A percentile compares a stretch with the other conserved stretches of the same genome.
These are phyloP conservation scores for Closterium sp. DNA, from an alignment of 139 green algal species.

Conservation along the genomic window DNA sequence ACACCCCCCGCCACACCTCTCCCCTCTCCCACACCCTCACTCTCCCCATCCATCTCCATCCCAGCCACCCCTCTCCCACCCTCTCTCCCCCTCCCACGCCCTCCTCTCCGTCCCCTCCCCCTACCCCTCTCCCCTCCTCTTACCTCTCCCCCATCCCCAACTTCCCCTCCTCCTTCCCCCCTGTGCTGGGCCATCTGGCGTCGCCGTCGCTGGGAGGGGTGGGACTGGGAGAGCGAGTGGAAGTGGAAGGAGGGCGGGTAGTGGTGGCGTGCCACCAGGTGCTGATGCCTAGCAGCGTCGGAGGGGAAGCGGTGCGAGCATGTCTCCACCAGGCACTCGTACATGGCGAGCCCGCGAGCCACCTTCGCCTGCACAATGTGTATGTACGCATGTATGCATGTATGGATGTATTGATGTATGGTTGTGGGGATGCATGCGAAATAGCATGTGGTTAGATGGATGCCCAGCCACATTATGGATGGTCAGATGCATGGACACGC, in stretches of 20 bases:
- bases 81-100: neutral
- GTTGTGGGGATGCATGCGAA: neutral
- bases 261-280: constrained; percentile 24
- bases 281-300: constrained; percentile 15
- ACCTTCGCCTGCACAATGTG: constrained; percentile 18
- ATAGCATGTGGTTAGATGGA: neutral
- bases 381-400: neutral
- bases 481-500: too few species aligned
- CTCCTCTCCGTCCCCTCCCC: neutral
- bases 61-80: neutral
- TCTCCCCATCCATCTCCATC: neutral
- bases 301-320: constrained; percentile 11
- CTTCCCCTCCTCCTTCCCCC: neutral
- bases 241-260: constrained; percentile 22
- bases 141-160: neutral
- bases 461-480: too few species aligned
- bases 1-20: neutral
- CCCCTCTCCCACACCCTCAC: neutral
- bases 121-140: neutral
- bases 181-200: neutral
- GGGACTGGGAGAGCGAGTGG: neutral
- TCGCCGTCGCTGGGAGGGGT: neutral
- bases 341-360: constrained; percentile 14
- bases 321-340: constrained; percentile 37
- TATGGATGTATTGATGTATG: neutral